Evolutionary conservation across 352 stramenopile species (phyloP).

Genomic region (Pythium phragmitis): DNA sequence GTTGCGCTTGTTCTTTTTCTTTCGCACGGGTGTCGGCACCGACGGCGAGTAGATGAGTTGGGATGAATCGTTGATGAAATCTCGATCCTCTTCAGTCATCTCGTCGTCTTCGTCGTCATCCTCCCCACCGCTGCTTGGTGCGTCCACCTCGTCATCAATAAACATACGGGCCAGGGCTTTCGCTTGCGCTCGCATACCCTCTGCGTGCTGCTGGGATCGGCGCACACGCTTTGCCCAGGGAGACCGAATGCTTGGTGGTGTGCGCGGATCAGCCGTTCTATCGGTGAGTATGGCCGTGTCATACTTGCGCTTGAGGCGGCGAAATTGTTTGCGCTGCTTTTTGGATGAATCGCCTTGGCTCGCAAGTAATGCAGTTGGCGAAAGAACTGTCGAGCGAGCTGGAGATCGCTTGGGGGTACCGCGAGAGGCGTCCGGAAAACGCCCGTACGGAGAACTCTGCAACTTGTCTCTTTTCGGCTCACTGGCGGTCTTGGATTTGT

Average conservation of each 20-base stretch:
- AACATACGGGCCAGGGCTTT: slow-evolving; percentile 43
- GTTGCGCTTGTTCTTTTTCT: slow-evolving; percentile 25
- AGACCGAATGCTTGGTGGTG: slow-evolving; percentile 22
- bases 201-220: slow-evolving; percentile 42
- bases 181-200: slow-evolving; percentile 18
- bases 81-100: slow-evolving; percentile 53
- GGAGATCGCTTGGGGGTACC: neutral
- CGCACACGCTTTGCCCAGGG: slow-evolving; percentile 65
- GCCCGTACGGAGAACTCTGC: neutral
- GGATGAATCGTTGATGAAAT: slow-evolving; percentile 84
- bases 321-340: slow-evolving; percentile 62
- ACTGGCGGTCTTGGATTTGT: slow-evolving; percentile 30
- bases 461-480: slow-evolving; percentile 3
- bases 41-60: slow-evolving; percentile 74
- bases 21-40: slow-evolving; percentile 16
- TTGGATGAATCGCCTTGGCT: slow-evolving; percentile 48
- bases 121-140: slow-evolving; percentile 39
- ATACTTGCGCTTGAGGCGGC: slow-evolving; percentile 71
- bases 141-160: slow-evolving; percentile 68
- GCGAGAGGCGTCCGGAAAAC: neutral
- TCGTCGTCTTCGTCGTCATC: slow-evolving; percentile 69
- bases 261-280: neutral
- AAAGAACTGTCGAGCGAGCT: slow-evolving; percentile 23
- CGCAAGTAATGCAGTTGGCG: slow-evolving; percentile 53
- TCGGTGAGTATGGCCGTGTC: slow-evolving; percentile 26